A percentile compares a stretch with the other conserved stretches of the same genome.
phyloP scores from a whole-genome alignment of 2,329 filamentous ascomycete genomes.

The Onygenales sp. region DNA sequence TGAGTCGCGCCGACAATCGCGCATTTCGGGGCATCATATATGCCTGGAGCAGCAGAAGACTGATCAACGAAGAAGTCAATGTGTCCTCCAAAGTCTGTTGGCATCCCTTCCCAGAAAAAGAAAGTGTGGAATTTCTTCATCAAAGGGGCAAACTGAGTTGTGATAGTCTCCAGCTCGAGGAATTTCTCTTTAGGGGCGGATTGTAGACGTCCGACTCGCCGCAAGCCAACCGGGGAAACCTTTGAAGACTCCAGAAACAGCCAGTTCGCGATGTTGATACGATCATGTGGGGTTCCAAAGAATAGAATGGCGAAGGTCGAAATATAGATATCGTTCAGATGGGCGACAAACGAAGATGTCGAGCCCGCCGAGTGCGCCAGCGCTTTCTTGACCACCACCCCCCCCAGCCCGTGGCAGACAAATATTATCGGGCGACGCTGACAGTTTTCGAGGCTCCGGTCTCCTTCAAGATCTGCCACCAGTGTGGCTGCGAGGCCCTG shows the following conservation, averaged over 20 bases:
- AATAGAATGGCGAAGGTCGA: constrained; percentile 27
- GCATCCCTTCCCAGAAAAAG: constrained; percentile 29
- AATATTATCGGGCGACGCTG: constrained; percentile 25
- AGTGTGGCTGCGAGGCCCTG: constrained; percentile 19
- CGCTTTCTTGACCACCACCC: constrained; percentile 25
- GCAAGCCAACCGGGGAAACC: neutral
- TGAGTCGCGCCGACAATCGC: neutral
- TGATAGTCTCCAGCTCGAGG: constrained; percentile 23
- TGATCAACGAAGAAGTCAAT: neutral
- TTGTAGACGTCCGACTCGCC: neutral
- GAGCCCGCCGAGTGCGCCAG: constrained; percentile 18
- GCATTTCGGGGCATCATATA: neutral
- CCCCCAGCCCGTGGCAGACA: constrained; percentile 29
- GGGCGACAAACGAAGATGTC: constrained; percentile 15
- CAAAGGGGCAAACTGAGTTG: constrained; percentile 24
- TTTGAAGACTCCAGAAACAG: neutral
- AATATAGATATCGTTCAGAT: constrained; percentile 21
- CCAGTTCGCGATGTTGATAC: constrained; percentile 20
- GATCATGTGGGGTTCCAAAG: constrained; percentile 28
- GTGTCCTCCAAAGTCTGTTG: constrained; percentile 11
- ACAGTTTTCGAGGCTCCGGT: constrained; percentile 16
- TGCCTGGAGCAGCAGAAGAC: neutral
- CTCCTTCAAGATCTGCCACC: constrained; percentile 22
- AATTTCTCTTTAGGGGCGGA: neutral
- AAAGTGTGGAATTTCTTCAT: constrained; percentile 26